Evolutionary conservation across 169 alveolate genomes (phyloP).

Genomic region (Cytauxzoon felis): DNA sequence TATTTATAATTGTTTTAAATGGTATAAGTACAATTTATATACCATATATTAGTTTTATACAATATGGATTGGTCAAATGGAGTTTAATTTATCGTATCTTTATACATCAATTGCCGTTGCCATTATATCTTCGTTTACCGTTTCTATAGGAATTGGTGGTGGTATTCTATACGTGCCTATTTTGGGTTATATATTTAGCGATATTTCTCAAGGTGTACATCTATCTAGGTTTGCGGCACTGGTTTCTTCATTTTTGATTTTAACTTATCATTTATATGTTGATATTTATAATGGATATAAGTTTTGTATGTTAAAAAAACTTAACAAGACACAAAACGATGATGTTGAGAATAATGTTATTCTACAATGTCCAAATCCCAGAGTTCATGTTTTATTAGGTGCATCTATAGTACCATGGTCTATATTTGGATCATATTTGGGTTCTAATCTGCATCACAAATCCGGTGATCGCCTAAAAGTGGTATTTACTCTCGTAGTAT

Average conservation of each 20-base stretch:
- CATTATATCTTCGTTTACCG: conserved; percentile 2
- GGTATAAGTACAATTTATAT: too few relatives aligned
- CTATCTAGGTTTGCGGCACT: conserved; percentile 3
- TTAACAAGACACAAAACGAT: not conserved
- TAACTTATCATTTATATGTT: conserved; percentile 4
- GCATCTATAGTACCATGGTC: conserved; percentile 6
- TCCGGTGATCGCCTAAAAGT: too few relatives aligned
- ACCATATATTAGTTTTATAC: too few relatives aligned
- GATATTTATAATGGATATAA: not conserved
- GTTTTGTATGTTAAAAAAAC: not conserved
- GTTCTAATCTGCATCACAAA: conserved; percentile 10
- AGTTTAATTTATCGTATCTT: not conserved
- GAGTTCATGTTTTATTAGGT: conserved; percentile 9
- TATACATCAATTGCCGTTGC: not conserved
- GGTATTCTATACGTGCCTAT: conserved; percentile 26
- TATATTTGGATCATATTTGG: conserved; percentile 8
- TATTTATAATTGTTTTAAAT: too few relatives aligned
- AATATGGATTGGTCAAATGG: not conserved
- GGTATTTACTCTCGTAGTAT: too few relatives aligned
- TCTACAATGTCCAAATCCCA: conserved; percentile 4
- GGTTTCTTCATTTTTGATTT: conserved; percentile 1
- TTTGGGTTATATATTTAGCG: conserved; percentile 3
- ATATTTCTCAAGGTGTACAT: conserved; percentile 8
- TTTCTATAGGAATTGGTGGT: conserved; percentile 23
- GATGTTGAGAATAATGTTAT: not conserved